Percentiles rank a stretch among this genome's conserved stretches.
phyloP scores from a whole-genome alignment of 2,329 filamentous ascomycete genomes.

The Fusarium bactridioides region DNA sequence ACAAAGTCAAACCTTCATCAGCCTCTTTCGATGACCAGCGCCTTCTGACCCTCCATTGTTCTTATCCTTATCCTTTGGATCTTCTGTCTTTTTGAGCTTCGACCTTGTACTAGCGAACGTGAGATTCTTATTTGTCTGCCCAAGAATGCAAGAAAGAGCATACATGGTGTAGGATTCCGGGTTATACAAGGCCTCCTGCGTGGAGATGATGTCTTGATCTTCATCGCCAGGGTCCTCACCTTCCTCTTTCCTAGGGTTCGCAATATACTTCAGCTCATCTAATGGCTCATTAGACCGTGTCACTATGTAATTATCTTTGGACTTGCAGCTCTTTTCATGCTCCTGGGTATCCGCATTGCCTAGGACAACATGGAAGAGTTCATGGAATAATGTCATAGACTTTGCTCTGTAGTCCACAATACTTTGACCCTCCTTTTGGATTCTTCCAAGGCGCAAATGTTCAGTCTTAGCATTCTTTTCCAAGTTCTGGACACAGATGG shows the following conservation, averaged over 20 bases:
- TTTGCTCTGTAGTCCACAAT: background rate
- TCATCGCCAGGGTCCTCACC: background rate
- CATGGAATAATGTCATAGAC: background rate
- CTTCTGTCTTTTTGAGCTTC: background rate
- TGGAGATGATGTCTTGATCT: background rate
- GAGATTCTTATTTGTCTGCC: background rate
- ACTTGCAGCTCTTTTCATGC: background rate
- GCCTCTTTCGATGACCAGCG: background rate
- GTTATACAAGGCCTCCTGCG: background rate
- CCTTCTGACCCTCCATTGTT: background rate
- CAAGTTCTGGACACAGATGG: background rate
- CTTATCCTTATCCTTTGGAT: background rate
- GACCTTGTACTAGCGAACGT: background rate
- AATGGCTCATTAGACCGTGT: rapidly evolving
- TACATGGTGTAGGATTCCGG: background rate
- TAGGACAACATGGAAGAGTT: background rate
- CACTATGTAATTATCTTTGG: rapidly evolving
- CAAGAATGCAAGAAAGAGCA: background rate
- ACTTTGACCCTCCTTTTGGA: background rate
- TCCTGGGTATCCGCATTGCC: background rate
- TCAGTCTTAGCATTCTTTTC: rapidly evolving
- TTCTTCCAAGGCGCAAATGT: rapidly evolving
- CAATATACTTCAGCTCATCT: background rate
- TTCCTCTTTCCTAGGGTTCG: background rate
- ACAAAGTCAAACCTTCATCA: background rate